These are phyloP conservation scores for Didymella keratinophila DNA, from an alignment of 2,329 filamentous ascomycete genomes.

Conservation along the genomic window DNA sequence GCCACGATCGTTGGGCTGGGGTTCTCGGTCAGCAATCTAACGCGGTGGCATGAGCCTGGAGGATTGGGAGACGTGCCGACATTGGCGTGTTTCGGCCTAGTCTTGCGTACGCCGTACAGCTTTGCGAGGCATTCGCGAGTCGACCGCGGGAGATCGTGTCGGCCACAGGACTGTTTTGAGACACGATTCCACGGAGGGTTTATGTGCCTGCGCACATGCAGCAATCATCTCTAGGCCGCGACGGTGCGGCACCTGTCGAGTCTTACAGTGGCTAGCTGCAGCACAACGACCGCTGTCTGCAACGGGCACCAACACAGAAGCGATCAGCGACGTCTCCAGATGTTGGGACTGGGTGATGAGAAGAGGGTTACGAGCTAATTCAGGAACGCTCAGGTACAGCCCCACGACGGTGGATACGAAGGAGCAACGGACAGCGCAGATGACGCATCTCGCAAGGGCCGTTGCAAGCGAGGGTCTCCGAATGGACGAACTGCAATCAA, in stretches of 20 bases:
- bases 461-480: conserved; percentile 15
- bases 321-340: conserved; percentile 9
- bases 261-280: conserved; percentile 5
- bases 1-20: conserved; percentile 14
- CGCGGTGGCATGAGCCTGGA: conserved; percentile 20
- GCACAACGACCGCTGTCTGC: conserved; percentile 10
- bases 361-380: conserved; percentile 9
- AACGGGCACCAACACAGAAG: conserved; percentile 11
- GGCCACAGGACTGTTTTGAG: conserved; percentile 30
- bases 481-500: conserved; percentile 10
- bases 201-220: conserved; percentile 29
- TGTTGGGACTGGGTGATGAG: conserved; percentile 2
- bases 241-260: conserved; percentile 23
- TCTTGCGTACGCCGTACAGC: conserved; percentile 23
- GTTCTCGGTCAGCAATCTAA: conserved; percentile 26
- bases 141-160: conserved; percentile 23
- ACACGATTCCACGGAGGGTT: conserved; percentile 14
- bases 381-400: conserved; percentile 16
- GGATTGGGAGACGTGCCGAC: conserved; percentile 24
- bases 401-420: conserved; percentile 12
- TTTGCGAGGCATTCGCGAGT: conserved; percentile 27
- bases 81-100: conserved; percentile 32
- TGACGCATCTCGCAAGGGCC: conserved; percentile 13
- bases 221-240: conserved; percentile 16
- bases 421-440: conserved; percentile 5